phyloP scores from a whole-genome alignment of 139 green algal species.

The Chlorella sp. region DNA sequence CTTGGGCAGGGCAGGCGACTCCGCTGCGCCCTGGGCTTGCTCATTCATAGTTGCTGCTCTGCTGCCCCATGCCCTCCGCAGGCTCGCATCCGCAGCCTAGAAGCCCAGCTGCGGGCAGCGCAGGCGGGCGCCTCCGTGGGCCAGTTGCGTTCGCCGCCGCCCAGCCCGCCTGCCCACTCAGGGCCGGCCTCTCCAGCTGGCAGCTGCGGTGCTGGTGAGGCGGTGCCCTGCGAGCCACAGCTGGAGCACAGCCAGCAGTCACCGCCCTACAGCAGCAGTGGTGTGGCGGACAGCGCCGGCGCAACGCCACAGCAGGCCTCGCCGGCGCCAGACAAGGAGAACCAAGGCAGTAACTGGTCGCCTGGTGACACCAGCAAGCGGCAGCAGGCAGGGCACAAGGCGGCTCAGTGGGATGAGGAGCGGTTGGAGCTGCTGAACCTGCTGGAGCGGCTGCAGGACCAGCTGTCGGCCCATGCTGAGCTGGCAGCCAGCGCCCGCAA shows the following conservation, averaged over 20 bases:
- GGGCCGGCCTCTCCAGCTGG: not conserved
- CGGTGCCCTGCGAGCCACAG: not conserved
- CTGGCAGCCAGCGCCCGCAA: not conserved
- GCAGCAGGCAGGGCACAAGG: not conserved
- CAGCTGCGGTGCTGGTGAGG: too few relatives aligned
- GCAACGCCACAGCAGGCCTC: not conserved
- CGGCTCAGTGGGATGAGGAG: constrained; percentile 15
- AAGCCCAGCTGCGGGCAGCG: not conserved
- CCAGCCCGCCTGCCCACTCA: not conserved
- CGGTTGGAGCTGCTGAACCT: constrained; percentile 28
- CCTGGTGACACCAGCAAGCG: not conserved
- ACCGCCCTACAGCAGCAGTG: not conserved
- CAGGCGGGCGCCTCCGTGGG: not conserved
- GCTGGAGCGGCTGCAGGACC: constrained; percentile 31
- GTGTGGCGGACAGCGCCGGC: not conserved
- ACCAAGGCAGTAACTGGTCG: not conserved
- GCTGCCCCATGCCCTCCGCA: not conserved
- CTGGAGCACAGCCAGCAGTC: not conserved
- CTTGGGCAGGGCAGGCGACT: too few relatives aligned
- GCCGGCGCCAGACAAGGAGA: constrained; percentile 7
- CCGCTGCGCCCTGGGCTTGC: too few relatives aligned
- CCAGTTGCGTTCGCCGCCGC: not conserved
- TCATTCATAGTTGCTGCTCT: too few relatives aligned
- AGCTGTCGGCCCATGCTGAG: constrained; percentile 17
- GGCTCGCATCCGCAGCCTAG: not conserved